Evolutionary conservation across 306 rosid species (phyloP), one percentile per base, ranked within the genome.

Genomic region (Corylus heterophylla): DNA sequence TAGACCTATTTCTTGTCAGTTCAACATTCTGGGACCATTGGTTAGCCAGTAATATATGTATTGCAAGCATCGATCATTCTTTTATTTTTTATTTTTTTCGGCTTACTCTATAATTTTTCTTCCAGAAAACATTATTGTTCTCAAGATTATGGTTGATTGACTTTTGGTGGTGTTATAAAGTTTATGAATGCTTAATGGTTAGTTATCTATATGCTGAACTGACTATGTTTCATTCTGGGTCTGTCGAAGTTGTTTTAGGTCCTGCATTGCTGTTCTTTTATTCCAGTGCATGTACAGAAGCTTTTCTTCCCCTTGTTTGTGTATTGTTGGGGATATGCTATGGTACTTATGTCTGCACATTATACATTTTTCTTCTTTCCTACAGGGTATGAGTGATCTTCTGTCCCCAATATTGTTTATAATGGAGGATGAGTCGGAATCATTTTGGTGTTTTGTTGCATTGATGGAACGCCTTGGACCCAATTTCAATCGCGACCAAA

Each of bases 321-420:
- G 27, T 56, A 56, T 44, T 10, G 25, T 56, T 48, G 39, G 25
- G 27, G 22, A 55, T 55, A 50, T 22, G 37, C 47, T 75, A 5
- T 48, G 54, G 14, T 68, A 54, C 49, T 4, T 67, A 31, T 25
- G 3, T 17, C 73, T 62, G 14, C 45, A 5, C 51, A 62, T 71
- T 78, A 85, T 22, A 68, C 69, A 31, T 83, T 63, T 48, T 14
- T 78, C 56, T 71, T 54, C 54, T 84, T 29, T 67, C 79, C 52
- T 83, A 74, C 82, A 96, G 99, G 99, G 99, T 61, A 96, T 96
- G 99, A 96, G 93, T 80, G 99, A 96, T 89, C 97, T 96, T 63
- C 89, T 96, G 52, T 93, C 99, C 80, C 97, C 98, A 37, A 86
- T 96, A 88, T 89, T 91, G 86, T 96, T 83, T 77, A 96, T 93